Conservation (phyloP, 768 basidiomycete genomes). For the Rhodosporidiobolus sp. region DNA sequence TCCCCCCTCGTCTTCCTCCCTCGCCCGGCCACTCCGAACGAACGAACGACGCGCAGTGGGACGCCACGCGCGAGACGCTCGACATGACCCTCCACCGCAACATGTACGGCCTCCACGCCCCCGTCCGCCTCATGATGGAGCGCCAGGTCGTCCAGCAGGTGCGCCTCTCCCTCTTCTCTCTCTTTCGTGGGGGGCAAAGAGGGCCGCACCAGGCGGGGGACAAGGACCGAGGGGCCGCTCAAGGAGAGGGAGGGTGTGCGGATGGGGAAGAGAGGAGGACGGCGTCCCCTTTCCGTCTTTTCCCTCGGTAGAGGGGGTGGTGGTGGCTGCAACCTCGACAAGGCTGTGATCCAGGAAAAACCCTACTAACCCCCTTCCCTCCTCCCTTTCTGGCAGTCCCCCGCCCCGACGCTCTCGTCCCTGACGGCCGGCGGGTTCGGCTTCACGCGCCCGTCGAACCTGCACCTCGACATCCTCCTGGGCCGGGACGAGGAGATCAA, state of each 20-base stretch:
- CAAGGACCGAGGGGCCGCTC: too few species aligned
- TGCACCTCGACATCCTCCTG: slow-evolving; percentile 88
- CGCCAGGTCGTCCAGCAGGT: slow-evolving; percentile 77
- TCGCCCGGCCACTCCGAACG: too few species aligned
- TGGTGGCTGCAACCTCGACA: too few species aligned
- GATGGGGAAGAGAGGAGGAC: too few species aligned
- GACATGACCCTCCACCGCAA: slow-evolving; percentile 80
- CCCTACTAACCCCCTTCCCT: too few species aligned
- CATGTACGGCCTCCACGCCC: slow-evolving; percentile 79
- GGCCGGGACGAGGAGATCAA: slow-evolving; percentile 84
- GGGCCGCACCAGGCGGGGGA: too few species aligned
- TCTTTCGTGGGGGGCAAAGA: background rate
- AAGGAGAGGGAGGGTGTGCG: too few species aligned
- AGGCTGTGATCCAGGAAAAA: too few species aligned
- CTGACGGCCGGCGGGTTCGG: slow-evolving; percentile 5
- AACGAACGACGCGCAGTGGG: too few species aligned
- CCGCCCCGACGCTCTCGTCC: slow-evolving; percentile 2
- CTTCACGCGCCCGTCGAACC: slow-evolving; percentile 56
- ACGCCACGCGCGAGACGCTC: slow-evolving; percentile 82
- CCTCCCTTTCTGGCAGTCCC: background rate
- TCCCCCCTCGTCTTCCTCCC: background rate
- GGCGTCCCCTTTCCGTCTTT: too few species aligned
- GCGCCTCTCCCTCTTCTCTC: slow-evolving; percentile 45
- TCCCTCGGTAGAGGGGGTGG: too few species aligned
- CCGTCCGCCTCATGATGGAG: slow-evolving; percentile 89